phyloP scores from a whole-genome alignment of 164 flowering plant genomes.

The Euptelea pleiosperma region DNA sequence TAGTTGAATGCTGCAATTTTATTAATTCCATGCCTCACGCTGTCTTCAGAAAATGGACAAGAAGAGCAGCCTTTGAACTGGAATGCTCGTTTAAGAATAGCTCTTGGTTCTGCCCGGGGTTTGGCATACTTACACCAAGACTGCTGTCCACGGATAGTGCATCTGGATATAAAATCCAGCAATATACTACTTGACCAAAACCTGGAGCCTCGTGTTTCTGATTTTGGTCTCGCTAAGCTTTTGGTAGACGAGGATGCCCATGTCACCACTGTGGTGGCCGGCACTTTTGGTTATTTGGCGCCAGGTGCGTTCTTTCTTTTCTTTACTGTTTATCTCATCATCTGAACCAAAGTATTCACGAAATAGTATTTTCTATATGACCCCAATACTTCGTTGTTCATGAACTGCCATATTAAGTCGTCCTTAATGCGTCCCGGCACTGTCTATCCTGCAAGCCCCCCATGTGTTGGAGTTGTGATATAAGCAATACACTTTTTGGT shows the following conservation, averaged over 20 bases:
- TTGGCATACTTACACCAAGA: constrained; percentile 93
- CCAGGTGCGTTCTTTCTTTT: constrained; percentile 51
- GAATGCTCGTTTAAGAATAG: constrained; percentile 70
- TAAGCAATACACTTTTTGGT: too few relatives aligned
- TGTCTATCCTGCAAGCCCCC: too few relatives aligned
- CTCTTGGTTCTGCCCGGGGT: constrained; percentile 88
- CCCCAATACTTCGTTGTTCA: too few relatives aligned
- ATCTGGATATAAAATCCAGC: constrained; percentile 93
- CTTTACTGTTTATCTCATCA: background rate
- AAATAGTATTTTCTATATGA: too few relatives aligned
- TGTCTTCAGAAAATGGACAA: constrained; percentile 31
- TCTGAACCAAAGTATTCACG: too few relatives aligned
- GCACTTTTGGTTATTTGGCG: constrained; percentile 94
- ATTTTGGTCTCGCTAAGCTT: constrained; percentile 96
- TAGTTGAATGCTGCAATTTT: background rate
- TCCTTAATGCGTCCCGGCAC: too few relatives aligned
- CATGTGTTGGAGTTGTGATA: too few relatives aligned
- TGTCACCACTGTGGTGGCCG: constrained; percentile 95
- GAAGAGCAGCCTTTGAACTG: constrained; percentile 49
- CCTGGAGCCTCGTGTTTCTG: constrained; percentile 85
- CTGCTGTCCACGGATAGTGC: constrained; percentile 79
- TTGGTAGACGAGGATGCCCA: constrained; percentile 90
- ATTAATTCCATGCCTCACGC: background rate
- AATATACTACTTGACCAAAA: constrained; percentile 91
- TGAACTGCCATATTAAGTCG: too few relatives aligned